Evolutionary conservation across 169 alveolate genomes (phyloP).

Genomic region (Eimeria necatrix): DNA sequence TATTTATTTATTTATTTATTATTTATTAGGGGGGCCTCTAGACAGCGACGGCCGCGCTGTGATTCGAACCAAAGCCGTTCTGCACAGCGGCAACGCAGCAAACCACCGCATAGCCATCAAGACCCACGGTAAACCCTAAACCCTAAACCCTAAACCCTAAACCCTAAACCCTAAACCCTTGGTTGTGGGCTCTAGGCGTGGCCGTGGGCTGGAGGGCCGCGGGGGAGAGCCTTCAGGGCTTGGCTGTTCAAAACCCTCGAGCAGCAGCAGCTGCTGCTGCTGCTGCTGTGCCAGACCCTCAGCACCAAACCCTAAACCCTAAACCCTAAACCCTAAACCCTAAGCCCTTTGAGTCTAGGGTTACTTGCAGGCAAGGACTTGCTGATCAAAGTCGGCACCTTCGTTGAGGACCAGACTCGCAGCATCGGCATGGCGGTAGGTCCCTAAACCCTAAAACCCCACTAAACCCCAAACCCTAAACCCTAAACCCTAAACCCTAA

Average conservation of each 20-base stretch:
- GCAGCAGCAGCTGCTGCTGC: neutral
- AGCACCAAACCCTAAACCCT: too few relatives aligned
- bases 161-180: too few relatives aligned
- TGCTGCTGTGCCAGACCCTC: too few relatives aligned
- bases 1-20: too few relatives aligned
- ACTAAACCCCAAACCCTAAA: neutral
- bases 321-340: too few relatives aligned
- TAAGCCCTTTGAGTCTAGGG: too few relatives aligned
- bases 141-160: conserved; percentile 35
- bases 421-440: conserved; percentile 63
- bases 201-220: too few relatives aligned
- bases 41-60: conserved; percentile 82
- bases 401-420: conserved; percentile 75
- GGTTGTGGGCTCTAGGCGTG: too few relatives aligned
- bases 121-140: conserved; percentile 44
- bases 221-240: too few relatives aligned
- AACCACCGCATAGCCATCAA: conserved; percentile 70
- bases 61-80: conserved; percentile 83
- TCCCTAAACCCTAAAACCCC: neutral
- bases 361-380: conserved; percentile 42
- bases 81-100: conserved; percentile 83
- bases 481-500: conserved; percentile 14
- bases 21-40: conserved; percentile 86
- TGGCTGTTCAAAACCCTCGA: neutral
- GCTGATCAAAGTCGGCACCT: conserved; percentile 73